Evolutionary conservation across 2,329 filamentous ascomycete genomes (phyloP).

Genomic region (Akanthomyces uredinophilus): DNA sequence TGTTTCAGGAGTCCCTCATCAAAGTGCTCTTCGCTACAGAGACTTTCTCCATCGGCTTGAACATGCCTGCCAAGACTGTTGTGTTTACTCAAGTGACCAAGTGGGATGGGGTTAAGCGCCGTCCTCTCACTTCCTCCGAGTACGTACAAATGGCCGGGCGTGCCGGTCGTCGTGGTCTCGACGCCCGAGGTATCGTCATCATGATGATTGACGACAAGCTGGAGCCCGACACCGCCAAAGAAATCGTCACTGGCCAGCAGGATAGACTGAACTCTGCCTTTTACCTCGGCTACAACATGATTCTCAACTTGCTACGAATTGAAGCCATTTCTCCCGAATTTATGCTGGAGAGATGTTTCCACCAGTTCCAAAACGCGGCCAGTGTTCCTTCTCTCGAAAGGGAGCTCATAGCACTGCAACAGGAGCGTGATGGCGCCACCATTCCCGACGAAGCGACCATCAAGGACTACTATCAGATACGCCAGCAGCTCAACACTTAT

Average conservation of each 20-base stretch:
- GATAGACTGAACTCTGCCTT: constrained; percentile 97
- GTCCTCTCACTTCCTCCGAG: constrained; percentile 84
- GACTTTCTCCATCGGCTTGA: constrained; percentile 96
- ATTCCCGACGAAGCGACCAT: constrained; percentile 85
- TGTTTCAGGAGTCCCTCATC: constrained; percentile 96
- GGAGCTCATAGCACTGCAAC: constrained; percentile 73
- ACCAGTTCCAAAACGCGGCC: constrained; percentile 94
- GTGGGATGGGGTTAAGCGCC: constrained; percentile 78
- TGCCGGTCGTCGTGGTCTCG: constrained; percentile 91
- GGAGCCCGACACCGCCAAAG: constrained; percentile 88
- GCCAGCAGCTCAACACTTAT: constrained; percentile 77
- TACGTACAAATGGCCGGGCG: constrained; percentile 99
- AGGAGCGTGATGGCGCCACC: constrained; percentile 63
- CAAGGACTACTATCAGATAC: constrained; percentile 88
- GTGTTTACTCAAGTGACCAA: constrained; percentile 98
- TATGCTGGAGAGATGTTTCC: constrained; percentile 98
- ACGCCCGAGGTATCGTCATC: constrained; percentile 96
- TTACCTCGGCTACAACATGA: constrained; percentile 98
- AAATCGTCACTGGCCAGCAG: constrained; percentile 93
- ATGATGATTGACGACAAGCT: constrained; percentile 99
- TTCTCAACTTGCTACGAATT: constrained; percentile 92
- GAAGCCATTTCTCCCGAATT: constrained; percentile 98
- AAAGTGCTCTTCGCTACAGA: constrained; percentile 98
- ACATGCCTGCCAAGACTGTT: constrained; percentile 99
- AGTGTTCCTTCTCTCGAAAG: constrained; percentile 80